Conservation (phyloP, 805 yeast species). For the Saccharomycopsis fodiens region DNA sequence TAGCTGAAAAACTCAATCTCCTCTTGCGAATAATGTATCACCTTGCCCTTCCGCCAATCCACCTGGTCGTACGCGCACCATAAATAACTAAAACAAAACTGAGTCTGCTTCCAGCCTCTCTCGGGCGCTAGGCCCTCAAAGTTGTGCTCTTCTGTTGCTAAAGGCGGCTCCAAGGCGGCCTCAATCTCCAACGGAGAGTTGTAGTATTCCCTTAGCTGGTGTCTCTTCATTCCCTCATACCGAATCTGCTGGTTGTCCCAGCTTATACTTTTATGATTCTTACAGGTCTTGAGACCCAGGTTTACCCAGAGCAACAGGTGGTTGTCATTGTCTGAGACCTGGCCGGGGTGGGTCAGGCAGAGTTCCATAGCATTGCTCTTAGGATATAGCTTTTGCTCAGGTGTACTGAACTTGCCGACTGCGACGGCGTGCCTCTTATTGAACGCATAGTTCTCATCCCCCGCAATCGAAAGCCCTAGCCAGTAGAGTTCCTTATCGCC, state of each 20-base stretch:
- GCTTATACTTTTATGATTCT: conserved; percentile 30
- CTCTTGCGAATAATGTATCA: conserved; percentile 1
- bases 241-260: conserved; percentile 29
- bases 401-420: conserved; percentile 37
- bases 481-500: conserved; percentile 72
- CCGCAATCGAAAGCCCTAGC: conserved; percentile 52
- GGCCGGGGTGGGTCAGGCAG: conserved; percentile 58
- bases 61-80: conserved; percentile 55
- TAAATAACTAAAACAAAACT: conserved; percentile 40
- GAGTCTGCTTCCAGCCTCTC: conserved; percentile 38
- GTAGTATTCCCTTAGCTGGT: conserved; percentile 28
- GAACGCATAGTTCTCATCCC: conserved; percentile 47
- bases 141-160: conserved; percentile 28
- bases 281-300: conserved; percentile 47
- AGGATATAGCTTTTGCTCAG: conserved; percentile 21
- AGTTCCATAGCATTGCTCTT: conserved; percentile 31
- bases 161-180: conserved; percentile 48
- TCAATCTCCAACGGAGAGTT: conserved; percentile 34
- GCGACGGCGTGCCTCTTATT: conserved; percentile 49
- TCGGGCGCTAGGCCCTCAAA: conserved; percentile 31
- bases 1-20: conserved; percentile 11
- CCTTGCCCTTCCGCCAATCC: conserved; percentile 27
- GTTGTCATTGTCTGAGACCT: conserved; percentile 43
- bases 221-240: conserved; percentile 21
- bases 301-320: conserved; percentile 47